These are phyloP conservation scores for Kurtzmaniella fragi DNA, from an alignment of 805 yeast genomes.

Conservation along the genomic window DNA sequence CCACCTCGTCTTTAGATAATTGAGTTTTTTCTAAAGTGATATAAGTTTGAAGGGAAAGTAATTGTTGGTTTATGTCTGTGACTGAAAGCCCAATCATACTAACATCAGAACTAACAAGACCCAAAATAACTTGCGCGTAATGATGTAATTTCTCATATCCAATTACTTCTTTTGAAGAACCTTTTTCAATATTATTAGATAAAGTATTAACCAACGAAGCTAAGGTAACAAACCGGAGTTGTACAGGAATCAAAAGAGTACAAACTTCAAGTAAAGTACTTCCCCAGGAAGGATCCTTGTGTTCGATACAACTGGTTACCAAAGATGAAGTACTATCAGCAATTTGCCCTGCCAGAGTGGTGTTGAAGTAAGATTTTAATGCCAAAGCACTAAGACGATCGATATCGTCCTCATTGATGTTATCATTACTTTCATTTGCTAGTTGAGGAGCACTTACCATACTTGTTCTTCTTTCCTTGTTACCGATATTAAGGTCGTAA, in stretches of 20 bases:
- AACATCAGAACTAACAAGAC: constrained; percentile 68
- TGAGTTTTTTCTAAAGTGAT: constrained; percentile 21
- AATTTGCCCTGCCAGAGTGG: constrained; percentile 58
- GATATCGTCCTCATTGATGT: constrained; percentile 33
- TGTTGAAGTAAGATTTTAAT: constrained; percentile 57
- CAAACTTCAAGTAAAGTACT: constrained; percentile 55
- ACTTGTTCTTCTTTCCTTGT: background rate
- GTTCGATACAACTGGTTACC: constrained; percentile 35
- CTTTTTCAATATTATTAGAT: constrained; percentile 15
- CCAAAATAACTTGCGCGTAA: constrained; percentile 44
- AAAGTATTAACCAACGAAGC: constrained; percentile 34
- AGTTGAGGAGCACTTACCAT: constrained; percentile 2
- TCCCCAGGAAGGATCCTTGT: constrained; percentile 42
- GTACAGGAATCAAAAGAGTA: constrained; percentile 78
- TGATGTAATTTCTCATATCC: constrained; percentile 26
- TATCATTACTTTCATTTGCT: constrained; percentile 14
- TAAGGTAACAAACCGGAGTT: constrained; percentile 61
- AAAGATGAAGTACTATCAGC: constrained; percentile 51
- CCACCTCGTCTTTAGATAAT: constrained; percentile 16
- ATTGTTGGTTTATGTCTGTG: constrained; percentile 64
- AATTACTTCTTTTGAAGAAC: constrained; percentile 8
- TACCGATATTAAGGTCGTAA: background rate
- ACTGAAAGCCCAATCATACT: constrained; percentile 86
- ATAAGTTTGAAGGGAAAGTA: constrained; percentile 46
- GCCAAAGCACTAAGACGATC: constrained; percentile 45